A percentile compares a stretch with the other conserved stretches of the same genome.
Conservation (phyloP, 176 grass and related monocot species). For the Carex scoparia region DNA sequence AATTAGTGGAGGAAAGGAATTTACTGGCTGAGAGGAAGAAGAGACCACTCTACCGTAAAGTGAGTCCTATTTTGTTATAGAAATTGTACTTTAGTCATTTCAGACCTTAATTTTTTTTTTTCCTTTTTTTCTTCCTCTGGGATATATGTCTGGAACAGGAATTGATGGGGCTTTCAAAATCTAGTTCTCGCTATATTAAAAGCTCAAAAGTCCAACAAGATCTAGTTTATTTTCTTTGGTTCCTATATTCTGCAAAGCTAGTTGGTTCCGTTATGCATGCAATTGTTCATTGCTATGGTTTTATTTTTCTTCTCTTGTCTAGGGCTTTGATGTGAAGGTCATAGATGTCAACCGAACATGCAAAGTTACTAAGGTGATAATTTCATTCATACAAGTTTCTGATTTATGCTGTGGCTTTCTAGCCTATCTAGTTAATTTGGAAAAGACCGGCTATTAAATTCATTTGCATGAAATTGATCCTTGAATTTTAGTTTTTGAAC, state of each 20-base stretch:
- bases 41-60: constrained; percentile 87
- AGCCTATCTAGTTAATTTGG: neutral
- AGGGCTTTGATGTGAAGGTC: constrained; percentile 98
- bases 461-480: neutral
- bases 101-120: neutral
- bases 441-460: neutral
- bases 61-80: constrained; percentile 30
- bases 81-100: neutral
- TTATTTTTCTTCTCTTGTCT: neutral
- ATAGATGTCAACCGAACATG: constrained; percentile 90
- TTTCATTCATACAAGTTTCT: constrained; percentile 2
- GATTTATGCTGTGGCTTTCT: neutral
- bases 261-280: neutral
- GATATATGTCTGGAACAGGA: neutral
- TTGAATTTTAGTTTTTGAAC: neutral
- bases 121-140: neutral
- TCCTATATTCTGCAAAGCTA: neutral
- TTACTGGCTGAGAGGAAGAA: constrained; percentile 59
- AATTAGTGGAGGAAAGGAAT: constrained; percentile 78
- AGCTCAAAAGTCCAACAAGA: neutral
- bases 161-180: neutral
- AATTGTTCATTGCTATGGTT: constrained; percentile 4
- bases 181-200: neutral
- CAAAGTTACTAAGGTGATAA: constrained; percentile 91
- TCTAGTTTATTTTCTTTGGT: neutral